Conservation (phyloP, 176 grass and related monocot genomes). For the Bothriochloa decipiens region DNA sequence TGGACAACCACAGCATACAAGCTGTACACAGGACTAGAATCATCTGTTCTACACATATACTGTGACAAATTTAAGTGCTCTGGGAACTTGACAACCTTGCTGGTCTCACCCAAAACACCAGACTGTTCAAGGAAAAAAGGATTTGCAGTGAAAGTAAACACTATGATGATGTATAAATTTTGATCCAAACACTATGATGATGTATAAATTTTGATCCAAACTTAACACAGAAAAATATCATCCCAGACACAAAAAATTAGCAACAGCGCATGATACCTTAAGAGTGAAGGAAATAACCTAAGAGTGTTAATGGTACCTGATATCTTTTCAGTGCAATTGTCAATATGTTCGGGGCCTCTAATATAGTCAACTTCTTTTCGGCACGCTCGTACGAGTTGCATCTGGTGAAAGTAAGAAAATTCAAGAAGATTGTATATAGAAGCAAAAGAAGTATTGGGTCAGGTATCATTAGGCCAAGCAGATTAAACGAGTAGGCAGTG, state of each 20-base stretch:
- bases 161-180: background rate
- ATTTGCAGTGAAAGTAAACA: slow-evolving; percentile 28
- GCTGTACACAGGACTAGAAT: slow-evolving; percentile 71
- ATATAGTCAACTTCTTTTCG: slow-evolving; percentile 83
- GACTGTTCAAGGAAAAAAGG: slow-evolving; percentile 54
- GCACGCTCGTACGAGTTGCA: slow-evolving; percentile 85
- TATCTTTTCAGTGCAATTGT: slow-evolving; percentile 90
- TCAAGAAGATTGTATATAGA: slow-evolving; percentile 14
- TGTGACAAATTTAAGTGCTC: slow-evolving; percentile 69
- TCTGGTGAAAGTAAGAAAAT: slow-evolving; percentile 44
- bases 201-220: slow-evolving; percentile 15
- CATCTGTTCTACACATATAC: slow-evolving; percentile 79
- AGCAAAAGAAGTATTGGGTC: slow-evolving; percentile 17
- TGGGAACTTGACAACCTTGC: slow-evolving; percentile 64
- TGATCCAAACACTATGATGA: background rate
- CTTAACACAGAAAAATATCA: slow-evolving; percentile 15
- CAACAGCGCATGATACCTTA: background rate
- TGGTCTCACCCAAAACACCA: slow-evolving; percentile 79
- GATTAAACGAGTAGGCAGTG: background rate
- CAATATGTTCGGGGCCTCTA: slow-evolving; percentile 85
- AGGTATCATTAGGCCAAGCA: slow-evolving; percentile 2
- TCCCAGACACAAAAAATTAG: background rate
- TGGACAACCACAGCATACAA: slow-evolving; percentile 96
- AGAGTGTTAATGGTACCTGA: slow-evolving; percentile 58
- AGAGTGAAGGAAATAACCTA: slow-evolving; percentile 28